These are phyloP conservation scores for Rossbeevera mucosa DNA, from an alignment of 768 basidiomycete genomes.

Conservation along the genomic window DNA sequence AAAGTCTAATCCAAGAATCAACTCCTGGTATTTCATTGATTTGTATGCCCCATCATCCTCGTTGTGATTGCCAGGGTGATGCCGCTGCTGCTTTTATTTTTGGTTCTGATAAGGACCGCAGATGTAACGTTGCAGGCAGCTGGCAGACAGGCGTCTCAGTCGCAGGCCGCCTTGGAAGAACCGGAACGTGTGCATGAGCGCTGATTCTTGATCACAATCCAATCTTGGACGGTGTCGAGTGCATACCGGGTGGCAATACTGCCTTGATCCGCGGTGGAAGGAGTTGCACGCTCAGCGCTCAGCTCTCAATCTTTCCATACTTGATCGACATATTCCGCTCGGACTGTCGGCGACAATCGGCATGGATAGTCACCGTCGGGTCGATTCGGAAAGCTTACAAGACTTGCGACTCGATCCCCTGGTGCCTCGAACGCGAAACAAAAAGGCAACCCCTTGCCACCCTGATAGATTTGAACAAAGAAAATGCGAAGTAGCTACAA, in stretches of 20 bases:
- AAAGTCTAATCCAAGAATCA: too few species aligned
- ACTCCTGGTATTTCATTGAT: neutral
- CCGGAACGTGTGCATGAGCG: neutral
- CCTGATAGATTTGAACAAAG: neutral
- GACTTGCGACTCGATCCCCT: neutral
- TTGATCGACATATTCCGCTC: neutral
- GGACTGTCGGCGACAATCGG: neutral
- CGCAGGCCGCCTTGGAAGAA: neutral
- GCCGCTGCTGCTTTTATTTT: too few species aligned
- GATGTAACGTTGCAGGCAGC: neutral
- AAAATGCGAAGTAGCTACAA: constrained; percentile 4
- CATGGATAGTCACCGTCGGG: neutral
- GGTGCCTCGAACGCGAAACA: neutral
- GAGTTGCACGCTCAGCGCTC: neutral
- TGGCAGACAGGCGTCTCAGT: neutral
- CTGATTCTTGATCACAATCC: neutral
- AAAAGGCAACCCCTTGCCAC: constrained; percentile 21
- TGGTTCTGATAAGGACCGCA: neutral
- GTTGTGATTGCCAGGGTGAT: neutral
- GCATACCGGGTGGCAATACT: neutral
- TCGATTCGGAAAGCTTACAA: neutral
- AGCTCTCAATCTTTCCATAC: neutral
- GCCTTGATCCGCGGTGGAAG: neutral
- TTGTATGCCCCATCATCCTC: neutral
- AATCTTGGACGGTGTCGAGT: neutral